phyloP scores from a whole-genome alignment of 2,329 filamentous ascomycete genomes.

The Ploettnerulaceae sp. region DNA sequence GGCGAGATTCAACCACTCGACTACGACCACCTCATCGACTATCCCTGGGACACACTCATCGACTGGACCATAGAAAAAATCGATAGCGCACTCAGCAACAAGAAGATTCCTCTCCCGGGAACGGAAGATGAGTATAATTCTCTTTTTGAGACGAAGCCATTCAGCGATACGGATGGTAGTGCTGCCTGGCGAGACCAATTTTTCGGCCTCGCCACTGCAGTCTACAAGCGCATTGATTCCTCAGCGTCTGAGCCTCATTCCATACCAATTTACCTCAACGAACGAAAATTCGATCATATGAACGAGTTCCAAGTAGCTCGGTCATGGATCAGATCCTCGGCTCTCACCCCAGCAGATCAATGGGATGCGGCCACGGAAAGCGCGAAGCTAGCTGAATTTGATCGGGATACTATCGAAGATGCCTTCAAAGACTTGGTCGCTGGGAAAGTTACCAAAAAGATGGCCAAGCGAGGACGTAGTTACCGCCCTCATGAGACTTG shows the following conservation, averaged over 20 bases:
- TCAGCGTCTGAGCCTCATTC: constrained; percentile 44
- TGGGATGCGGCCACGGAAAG: constrained; percentile 47
- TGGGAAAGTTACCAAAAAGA: constrained; percentile 46
- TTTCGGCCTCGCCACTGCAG: constrained; percentile 49
- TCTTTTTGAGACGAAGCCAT: constrained; percentile 32
- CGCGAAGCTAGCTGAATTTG: constrained; percentile 39
- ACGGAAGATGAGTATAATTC: constrained; percentile 43
- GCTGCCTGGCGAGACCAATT: constrained; percentile 52
- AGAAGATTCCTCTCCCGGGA: constrained; percentile 43
- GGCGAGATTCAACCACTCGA: constrained; percentile 57
- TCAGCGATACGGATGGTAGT: constrained; percentile 25
- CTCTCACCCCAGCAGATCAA: constrained; percentile 46
- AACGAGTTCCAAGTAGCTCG: constrained; percentile 41
- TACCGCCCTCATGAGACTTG: constrained; percentile 60
- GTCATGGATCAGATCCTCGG: constrained; percentile 57
- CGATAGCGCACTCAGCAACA: constrained; percentile 36
- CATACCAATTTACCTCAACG: constrained; percentile 18
- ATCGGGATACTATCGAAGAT: constrained; percentile 16
- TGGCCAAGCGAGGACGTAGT: constrained; percentile 53
- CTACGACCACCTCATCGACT: constrained; percentile 56
- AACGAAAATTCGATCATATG: constrained; percentile 23
- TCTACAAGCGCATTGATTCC: constrained; percentile 28
- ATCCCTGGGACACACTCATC: constrained; percentile 64
- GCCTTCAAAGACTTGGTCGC: constrained; percentile 24
- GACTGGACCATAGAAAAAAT: constrained; percentile 56